phyloP scores from a whole-genome alignment of 2,329 filamentous ascomycete species.

The Colletotrichum musae region DNA sequence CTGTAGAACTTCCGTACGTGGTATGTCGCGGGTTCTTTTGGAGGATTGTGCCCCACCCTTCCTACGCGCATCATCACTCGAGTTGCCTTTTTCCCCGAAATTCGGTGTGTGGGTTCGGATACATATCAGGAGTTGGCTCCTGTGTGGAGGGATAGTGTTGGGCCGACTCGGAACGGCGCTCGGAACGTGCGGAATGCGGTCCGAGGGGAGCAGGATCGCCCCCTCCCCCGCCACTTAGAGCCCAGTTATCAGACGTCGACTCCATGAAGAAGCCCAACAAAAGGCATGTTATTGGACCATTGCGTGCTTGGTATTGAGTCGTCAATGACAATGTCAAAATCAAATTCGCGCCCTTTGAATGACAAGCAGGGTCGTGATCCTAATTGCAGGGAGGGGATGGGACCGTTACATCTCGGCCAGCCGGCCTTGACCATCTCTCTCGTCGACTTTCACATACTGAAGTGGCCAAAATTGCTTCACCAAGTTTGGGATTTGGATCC shows the following conservation, averaged over 20 bases:
- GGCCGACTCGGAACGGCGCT: background rate
- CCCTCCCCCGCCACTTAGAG: background rate
- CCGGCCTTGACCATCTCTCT: too few relatives aligned
- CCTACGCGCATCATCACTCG: background rate
- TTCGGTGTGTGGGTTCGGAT: conserved; percentile 15
- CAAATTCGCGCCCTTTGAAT: background rate
- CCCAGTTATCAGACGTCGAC: background rate
- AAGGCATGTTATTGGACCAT: background rate
- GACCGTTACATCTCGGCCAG: too few relatives aligned
- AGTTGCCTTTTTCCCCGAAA: conserved; percentile 1
- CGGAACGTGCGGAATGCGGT: background rate
- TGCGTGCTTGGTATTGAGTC: background rate
- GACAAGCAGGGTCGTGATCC: background rate
- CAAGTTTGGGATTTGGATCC: too few relatives aligned
- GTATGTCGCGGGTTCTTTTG: background rate
- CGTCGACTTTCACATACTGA: too few relatives aligned
- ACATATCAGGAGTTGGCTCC: background rate
- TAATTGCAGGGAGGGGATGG: background rate
- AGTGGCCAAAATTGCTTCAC: too few relatives aligned
- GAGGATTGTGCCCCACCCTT: background rate
- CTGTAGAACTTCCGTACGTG: background rate
- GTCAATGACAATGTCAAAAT: background rate
- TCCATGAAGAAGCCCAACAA: background rate
- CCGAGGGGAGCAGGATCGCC: background rate
- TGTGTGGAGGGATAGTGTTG: conserved; percentile 6